Percentiles rank a stretch among this genome's conserved stretches.
Conservation (phyloP, 2,329 filamentous ascomycete species). For the Epichloe bromicola region DNA sequence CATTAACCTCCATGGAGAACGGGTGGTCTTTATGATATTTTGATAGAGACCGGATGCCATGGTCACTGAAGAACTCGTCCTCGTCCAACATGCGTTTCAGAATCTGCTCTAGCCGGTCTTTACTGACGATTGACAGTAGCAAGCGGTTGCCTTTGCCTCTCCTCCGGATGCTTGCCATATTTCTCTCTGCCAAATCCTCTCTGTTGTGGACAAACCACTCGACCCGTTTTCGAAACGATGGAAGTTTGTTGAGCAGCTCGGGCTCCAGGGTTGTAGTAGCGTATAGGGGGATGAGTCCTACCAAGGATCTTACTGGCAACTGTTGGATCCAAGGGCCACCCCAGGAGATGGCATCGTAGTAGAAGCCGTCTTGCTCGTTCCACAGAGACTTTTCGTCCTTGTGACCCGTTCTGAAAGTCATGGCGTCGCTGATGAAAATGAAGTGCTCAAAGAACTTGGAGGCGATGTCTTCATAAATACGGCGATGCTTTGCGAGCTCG, state of each 20-base stretch:
- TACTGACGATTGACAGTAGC: constrained; percentile 79
- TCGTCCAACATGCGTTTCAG: constrained; percentile 87
- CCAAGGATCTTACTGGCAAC: constrained; percentile 79
- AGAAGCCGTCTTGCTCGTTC: constrained; percentile 96
- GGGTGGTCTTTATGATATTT: constrained; percentile 85
- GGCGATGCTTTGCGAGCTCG: constrained; percentile 86
- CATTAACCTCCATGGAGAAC: constrained; percentile 91
- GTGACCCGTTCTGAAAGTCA: constrained; percentile 66
- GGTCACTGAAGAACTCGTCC: constrained; percentile 79
- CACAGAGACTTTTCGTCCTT: constrained; percentile 73
- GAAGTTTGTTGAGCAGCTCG: constrained; percentile 82
- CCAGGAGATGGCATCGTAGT: constrained; percentile 97
- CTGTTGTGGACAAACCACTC: constrained; percentile 91
- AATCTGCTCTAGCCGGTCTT: constrained; percentile 82
- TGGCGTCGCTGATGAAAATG: constrained; percentile 93
- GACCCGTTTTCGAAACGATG: constrained; percentile 82
- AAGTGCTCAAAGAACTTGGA: constrained; percentile 99
- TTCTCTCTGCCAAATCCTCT: constrained; percentile 76
- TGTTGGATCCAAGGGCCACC: constrained; percentile 89
- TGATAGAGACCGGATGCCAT: constrained; percentile 84
- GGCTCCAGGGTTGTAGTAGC: constrained; percentile 87
- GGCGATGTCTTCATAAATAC: constrained; percentile 91
- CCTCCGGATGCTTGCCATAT: constrained; percentile 85
- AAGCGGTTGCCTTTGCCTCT: constrained; percentile 84
- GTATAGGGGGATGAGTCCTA: constrained; percentile 87